Evolutionary conservation across 257 asterid species (phyloP), one percentile per base, ranked within the genome.

Genomic region (Ehretia macrophylla): DNA sequence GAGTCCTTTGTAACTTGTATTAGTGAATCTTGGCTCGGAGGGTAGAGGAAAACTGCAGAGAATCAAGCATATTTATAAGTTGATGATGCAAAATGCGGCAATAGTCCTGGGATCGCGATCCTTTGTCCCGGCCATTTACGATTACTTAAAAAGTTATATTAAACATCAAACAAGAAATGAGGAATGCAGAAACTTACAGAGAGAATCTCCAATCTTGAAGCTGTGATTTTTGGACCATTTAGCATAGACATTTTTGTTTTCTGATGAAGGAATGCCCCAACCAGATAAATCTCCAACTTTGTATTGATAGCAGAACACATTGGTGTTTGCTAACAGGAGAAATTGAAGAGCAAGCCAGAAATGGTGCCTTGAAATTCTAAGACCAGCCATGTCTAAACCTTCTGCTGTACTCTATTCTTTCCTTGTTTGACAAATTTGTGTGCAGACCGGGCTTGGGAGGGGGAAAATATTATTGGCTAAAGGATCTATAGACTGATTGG

Each of bases 11-110:
- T 81, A 19, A 93, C 94, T 50, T 83, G 96, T 72, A 89, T 77
- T 55, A 89, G 80, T 9, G 99, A 89, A 65, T 93, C 99, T 70
- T 87, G 80, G 67, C 97, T 93, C 8, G 99, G 99, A 8, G 99
- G 99, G 77, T 85, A 89, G 78, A 93, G 75, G 74, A 93, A 93
- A 70, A 89, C 99, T 93, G 92, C 79, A 77, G 8, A 37, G 38
- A 48, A 11, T 35, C 5, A 14, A 62, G 32, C 21, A 14, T 23
- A 39, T n/a, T n/a, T n/a, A 18, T 39, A 11, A 51, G 27, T 47
- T 14, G 35, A 27, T 42, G 16, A 42, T 2, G n/a, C n/a, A n/a
- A n/a, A n/a, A n/a, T n/a, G n/a, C n/a, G n/a, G n/a, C n/a, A n/a
- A n/a, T n/a, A n/a, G n/a, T n/a, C n/a, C n/a, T n/a, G n/a, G n/a